phyloP scores from a whole-genome alignment of 1,139 yeast species.

The Cylindricascospora bacillispora region DNA sequence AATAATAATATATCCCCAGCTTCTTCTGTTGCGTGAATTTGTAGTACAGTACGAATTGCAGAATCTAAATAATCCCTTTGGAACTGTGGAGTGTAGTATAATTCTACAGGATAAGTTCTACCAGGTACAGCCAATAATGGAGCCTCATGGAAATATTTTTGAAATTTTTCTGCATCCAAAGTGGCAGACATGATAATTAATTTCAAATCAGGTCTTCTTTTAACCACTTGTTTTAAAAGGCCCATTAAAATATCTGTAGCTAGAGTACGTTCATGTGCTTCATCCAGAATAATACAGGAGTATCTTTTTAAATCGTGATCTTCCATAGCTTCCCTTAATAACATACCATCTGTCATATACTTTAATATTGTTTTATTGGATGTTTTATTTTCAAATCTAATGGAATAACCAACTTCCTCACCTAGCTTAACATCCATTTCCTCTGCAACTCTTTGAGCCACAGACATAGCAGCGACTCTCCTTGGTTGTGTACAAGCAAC shows the following conservation, averaged over 20 bases:
- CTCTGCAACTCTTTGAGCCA: constrained; percentile 90
- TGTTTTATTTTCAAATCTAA: constrained; percentile 88
- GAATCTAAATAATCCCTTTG: constrained; percentile 92
- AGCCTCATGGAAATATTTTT: constrained; percentile 76
- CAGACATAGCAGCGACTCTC: constrained; percentile 97
- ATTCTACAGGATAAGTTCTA: constrained; percentile 94
- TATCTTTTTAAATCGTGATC: constrained; percentile 73
- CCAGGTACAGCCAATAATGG: constrained; percentile 96
- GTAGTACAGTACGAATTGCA: constrained; percentile 87
- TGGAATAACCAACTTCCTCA: constrained; percentile 84
- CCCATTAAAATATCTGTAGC: constrained; percentile 98
- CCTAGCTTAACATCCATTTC: constrained; percentile 91
- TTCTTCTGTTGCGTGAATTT: constrained; percentile 92
- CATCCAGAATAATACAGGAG: constrained; percentile 88
- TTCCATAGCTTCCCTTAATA: constrained; percentile 93
- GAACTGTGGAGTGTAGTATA: constrained; percentile 91
- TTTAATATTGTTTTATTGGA: constrained; percentile 69
- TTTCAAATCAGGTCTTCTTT: constrained; percentile 76
- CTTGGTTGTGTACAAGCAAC: constrained; percentile 97
- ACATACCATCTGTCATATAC: constrained; percentile 99
- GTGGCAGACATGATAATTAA: constrained; percentile 97
- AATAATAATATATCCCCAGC: constrained; percentile 85
- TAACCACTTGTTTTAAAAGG: constrained; percentile 65
- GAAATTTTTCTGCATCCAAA: constrained; percentile 93
- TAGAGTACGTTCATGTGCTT: constrained; percentile 95